Percentiles rank a stretch among this genome's conserved stretches.
Evolutionary conservation across 306 rosid species (phyloP).

Genomic region (Malus asiatica): DNA sequence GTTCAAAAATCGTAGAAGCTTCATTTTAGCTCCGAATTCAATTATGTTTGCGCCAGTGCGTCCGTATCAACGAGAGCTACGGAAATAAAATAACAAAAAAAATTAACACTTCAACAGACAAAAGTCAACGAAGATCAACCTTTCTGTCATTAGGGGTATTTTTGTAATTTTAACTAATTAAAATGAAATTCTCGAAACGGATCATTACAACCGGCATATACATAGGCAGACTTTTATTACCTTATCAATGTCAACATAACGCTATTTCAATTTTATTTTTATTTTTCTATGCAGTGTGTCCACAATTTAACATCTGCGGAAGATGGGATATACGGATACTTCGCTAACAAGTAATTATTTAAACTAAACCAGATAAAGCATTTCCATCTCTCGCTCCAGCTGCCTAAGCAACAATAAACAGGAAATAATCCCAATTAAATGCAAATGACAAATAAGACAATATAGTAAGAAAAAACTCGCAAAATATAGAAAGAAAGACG

Average conservation of each 20-base stretch:
- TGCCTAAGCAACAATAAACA: conserved; percentile 35
- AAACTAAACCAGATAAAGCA: background rate
- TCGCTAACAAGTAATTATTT: background rate
- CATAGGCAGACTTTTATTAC: background rate
- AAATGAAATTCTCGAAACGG: no score
- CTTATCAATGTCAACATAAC: background rate
- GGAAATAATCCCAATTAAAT: background rate
- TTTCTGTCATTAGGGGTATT: no score
- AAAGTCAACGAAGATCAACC: no score
- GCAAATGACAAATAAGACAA: background rate
- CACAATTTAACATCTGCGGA: background rate
- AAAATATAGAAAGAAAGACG: background rate
- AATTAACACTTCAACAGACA: no score
- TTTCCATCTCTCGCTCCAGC: conserved; percentile 76
- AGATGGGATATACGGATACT: background rate
- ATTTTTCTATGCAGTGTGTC: no score
- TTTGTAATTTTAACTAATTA: no score
- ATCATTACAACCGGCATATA: background rate
- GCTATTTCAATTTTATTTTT: no score
- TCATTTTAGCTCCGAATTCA: no score
- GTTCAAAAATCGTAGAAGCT: no score
- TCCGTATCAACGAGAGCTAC: no score
- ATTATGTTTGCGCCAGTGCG: no score
- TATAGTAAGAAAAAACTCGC: background rate
- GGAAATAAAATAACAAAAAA: no score